Evolutionary conservation across 2,329 filamentous ascomycete genomes (phyloP), one percentile per base, ranked within the genome.

Genomic region (Knoxdaviesia capensis): DNA sequence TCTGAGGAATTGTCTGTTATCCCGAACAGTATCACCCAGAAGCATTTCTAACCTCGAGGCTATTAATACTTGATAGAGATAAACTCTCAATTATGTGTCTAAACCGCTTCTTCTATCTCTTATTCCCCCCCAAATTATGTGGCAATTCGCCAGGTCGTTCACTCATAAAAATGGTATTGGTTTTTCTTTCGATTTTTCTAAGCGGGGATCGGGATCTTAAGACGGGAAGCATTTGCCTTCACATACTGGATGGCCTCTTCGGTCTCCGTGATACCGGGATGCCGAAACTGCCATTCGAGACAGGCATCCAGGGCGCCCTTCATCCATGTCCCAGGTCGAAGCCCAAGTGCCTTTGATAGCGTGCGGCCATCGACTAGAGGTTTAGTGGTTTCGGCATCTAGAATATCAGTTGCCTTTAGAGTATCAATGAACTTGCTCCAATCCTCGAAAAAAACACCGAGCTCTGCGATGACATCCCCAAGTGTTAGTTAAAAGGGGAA

Each of bases 321-420:
- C 69, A 92, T 80, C 88, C 88, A 96, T n/a, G 66, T 76, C 1
- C 84, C 85, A 0, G 82, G 78, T 47, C 74, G 76, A n/a, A 69
- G 61, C 0, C 69, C 73, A 4, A 96, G 64, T 4, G 71, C 74
- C 47, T 75, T 68, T 11, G 75, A 71, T 20, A 96, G 68, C 41
- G 78, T 64, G 35, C 71, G 80, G 10, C 90, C 88, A 53, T 92
- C 82, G 33, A 93, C 64, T 29, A 84, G 60, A 5, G 69, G 68
- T 50, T 72, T 75, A 34, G 80, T 54, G 2, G 68, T 62, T 1
- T 71, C 64, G 0, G 66, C 72, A 41, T 77, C 66, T 51, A 73
- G 63, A 7, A 78, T 56, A 45, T 75, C 67, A 20, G 20, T 3
- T 20, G 20, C 20, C 20, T 20, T 20, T 20, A 20, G 20, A 20